Conservation (phyloP, 305 asterid genomes). For the Fraxinus latifolia region DNA sequence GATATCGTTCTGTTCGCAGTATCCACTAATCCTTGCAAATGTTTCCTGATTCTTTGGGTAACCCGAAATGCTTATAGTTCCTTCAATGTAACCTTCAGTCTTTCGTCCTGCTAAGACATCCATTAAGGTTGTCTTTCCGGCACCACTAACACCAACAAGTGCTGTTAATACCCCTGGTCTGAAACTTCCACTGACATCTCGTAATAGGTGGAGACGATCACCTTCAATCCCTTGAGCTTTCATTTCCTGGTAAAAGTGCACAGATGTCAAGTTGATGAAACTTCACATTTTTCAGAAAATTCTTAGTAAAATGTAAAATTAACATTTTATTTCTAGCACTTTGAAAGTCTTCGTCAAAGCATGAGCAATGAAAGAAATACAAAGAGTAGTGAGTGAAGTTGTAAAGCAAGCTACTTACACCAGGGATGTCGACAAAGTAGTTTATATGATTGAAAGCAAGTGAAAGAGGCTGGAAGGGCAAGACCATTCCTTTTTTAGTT, state of each 20-base stretch:
- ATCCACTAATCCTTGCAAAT: constrained; percentile 41
- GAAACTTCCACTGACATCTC: constrained; percentile 37
- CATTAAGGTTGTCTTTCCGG: constrained; percentile 34
- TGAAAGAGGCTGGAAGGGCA: constrained; percentile 42
- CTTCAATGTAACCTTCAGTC: constrained; percentile 37
- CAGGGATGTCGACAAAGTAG: constrained; percentile 46
- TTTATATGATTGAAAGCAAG: constrained; percentile 31
- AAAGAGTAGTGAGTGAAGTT: neutral
- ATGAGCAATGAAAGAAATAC: neutral
- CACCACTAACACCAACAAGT: constrained; percentile 32
- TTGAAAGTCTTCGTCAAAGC: neutral
- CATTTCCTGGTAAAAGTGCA: constrained; percentile 32
- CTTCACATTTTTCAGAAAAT: neutral
- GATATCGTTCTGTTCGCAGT: constrained; percentile 44
- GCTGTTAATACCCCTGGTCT: constrained; percentile 45
- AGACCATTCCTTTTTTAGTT: constrained; percentile 28
- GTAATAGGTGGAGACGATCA: constrained; percentile 39
- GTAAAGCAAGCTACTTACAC: constrained; percentile 26
- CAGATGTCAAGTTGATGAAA: neutral
- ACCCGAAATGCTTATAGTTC: constrained; percentile 37
- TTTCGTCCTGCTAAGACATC: constrained; percentile 48
- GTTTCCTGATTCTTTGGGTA: constrained; percentile 39
- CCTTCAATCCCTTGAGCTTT: constrained; percentile 29
- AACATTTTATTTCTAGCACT: neutral
- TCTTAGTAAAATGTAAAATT: neutral